These are phyloP conservation scores for Cyberlindnera nakhonratchasimensis DNA, from an alignment of 805 yeast species.

Conservation along the genomic window DNA sequence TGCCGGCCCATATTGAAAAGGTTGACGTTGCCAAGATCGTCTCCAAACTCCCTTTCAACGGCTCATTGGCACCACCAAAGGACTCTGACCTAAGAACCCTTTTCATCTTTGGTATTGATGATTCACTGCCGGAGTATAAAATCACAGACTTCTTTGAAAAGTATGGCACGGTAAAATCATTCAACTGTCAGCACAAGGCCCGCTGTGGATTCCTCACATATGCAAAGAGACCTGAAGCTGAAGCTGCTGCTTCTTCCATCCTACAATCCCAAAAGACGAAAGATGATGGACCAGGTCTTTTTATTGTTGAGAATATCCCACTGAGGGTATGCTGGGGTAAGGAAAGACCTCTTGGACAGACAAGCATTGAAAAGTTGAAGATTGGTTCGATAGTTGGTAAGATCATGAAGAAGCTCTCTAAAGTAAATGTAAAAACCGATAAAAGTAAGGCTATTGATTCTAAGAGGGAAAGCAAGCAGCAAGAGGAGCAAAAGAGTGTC, in stretches of 20 bases:
- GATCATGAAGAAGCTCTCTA: slow-evolving; percentile 45
- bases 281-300: slow-evolving; percentile 31
- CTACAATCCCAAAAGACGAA: slow-evolving; percentile 10
- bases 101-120: slow-evolving; percentile 72
- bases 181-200: slow-evolving; percentile 54
- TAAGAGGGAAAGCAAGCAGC: neutral
- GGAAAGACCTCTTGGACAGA: slow-evolving; percentile 38
- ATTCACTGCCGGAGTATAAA: slow-evolving; percentile 60
- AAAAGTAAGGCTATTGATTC: neutral
- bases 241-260: slow-evolving; percentile 33
- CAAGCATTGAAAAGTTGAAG: slow-evolving; percentile 44
- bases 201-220: slow-evolving; percentile 64
- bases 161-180: slow-evolving; percentile 45
- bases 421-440: neutral
- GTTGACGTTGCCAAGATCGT: slow-evolving; percentile 51
- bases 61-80: slow-evolving; percentile 44
- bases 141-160: slow-evolving; percentile 48
- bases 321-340: slow-evolving; percentile 56
- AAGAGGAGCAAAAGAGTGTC: slow-evolving; percentile 1
- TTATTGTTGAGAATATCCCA: slow-evolving; percentile 40
- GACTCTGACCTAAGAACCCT: slow-evolving; percentile 48
- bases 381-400: slow-evolving; percentile 48
- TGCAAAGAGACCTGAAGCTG: slow-evolving; percentile 47
- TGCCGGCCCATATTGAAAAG: slow-evolving; percentile 22
- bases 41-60: slow-evolving; percentile 65